phyloP scores from a whole-genome alignment of 2,329 filamentous ascomycete species.

The Pyricularia grisea region DNA sequence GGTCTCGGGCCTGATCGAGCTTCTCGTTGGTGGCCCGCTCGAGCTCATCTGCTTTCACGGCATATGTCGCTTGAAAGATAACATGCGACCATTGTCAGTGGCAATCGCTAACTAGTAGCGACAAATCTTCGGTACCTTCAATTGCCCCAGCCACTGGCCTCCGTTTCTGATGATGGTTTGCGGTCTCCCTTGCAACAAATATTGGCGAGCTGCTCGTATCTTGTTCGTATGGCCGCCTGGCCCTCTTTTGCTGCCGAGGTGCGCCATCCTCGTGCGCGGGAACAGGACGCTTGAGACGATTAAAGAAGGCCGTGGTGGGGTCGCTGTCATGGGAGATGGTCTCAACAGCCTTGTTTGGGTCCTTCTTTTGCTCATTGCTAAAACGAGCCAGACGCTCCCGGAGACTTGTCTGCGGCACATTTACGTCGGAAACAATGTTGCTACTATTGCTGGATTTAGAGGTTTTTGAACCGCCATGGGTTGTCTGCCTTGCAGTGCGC shows the following conservation, averaged over 20 bases:
- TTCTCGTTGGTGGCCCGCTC: not conserved
- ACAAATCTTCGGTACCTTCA: not conserved
- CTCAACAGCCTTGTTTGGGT: not conserved
- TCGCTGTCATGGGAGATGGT: not conserved
- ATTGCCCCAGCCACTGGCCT: not conserved
- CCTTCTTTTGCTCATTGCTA: not conserved
- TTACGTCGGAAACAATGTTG: not conserved
- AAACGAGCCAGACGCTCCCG: not conserved
- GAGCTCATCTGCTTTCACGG: not conserved
- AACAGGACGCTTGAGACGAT: not conserved
- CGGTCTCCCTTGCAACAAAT: not conserved
- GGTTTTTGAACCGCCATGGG: not conserved
- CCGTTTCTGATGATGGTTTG: not conserved
- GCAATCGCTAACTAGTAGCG: not conserved
- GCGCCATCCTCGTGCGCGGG: not conserved
- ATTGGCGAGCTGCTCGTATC: not conserved
- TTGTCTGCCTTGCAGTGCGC: not conserved
- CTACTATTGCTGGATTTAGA: not conserved
- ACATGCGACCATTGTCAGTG: not conserved
- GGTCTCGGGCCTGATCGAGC: not conserved
- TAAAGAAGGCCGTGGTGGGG: constrained; percentile 4
- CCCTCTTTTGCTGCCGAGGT: not conserved
- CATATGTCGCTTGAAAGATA: not conserved
- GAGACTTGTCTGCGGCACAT: not conserved
- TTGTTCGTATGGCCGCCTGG: not conserved